Evolutionary conservation across 1,284 basidiomycete species (phyloP).

Genomic region (Heterobasidion occidentale): DNA sequence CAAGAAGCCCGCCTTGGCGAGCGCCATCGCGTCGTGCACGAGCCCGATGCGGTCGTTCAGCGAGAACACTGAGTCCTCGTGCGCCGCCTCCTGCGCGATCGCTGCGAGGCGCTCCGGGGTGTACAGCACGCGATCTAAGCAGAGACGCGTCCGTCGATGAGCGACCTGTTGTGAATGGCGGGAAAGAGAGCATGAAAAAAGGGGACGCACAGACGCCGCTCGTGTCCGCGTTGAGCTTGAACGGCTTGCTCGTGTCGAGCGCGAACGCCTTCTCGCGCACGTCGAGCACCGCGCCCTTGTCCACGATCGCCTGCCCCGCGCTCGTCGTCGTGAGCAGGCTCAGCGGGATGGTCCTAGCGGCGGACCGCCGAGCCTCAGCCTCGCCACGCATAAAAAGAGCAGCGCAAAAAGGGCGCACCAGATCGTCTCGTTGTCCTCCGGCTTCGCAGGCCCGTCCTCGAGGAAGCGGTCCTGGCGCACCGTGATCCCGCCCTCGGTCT

Average conservation of each 20-base stretch:
- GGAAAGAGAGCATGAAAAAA: background rate
- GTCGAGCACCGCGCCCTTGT: slow-evolving; percentile 63
- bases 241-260: slow-evolving; percentile 64
- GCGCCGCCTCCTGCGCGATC: slow-evolving; percentile 76
- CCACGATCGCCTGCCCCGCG: slow-evolving; percentile 50
- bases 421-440: slow-evolving; percentile 85
- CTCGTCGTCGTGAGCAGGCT: slow-evolving; percentile 60
- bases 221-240: slow-evolving; percentile 88
- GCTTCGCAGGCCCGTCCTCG: slow-evolving; percentile 71
- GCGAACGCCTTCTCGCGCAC: slow-evolving; percentile 65
- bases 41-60: slow-evolving; percentile 86
- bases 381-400: background rate
- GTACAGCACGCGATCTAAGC: slow-evolving; percentile 78
- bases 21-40: slow-evolving; percentile 73
- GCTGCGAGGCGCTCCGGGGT: slow-evolving; percentile 71
- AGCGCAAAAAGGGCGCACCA: slow-evolving; percentile 47
- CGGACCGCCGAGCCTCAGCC: background rate
- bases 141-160: background rate
- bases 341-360: slow-evolving; percentile 70
- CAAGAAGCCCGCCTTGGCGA: slow-evolving; percentile 76
- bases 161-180: background rate
- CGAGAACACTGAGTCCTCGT: slow-evolving; percentile 59
- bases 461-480: slow-evolving; percentile 92
- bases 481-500: slow-evolving; percentile 61
- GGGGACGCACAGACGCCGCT: slow-evolving; percentile 75